Base-by-base conservation (phyloP, 352 stramenopile genomes). In the Phytopythium montanum region DNA sequence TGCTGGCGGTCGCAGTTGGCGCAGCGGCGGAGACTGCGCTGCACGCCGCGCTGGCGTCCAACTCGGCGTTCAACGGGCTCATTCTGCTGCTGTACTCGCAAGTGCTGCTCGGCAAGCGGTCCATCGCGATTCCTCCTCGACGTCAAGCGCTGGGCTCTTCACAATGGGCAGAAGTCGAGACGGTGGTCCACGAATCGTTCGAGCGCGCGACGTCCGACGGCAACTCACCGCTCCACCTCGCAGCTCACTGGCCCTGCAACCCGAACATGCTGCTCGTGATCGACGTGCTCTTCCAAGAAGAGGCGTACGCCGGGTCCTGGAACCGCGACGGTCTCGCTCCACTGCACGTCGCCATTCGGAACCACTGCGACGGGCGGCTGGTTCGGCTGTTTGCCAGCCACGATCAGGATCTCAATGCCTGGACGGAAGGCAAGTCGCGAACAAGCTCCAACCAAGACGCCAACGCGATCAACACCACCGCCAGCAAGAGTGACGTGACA, bases 401-500 rank as follows among this genome's bases (percentile, higher is more conserved):
- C 16, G 60, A 70, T 5, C 70, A 80, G 59, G 81, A 90, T 59
- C 25, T 90, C 18, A 89, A 91, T 54, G 54, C 76, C 0, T 86
- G 76, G 71, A 87, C 77, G 7, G 83, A 93, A 72, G 72, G 70
- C 18, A 3, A 29, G 4, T 13, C n/a, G 64, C 29, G n/a, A 36
- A 14, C 50, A 5, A 31, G 5, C 64, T 59, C 28, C 45, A 70
- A 68, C 6, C 52, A 58, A 29, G 36, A 38, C 12, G 28, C 5
- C 13, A 29, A 28, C 25, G 5, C 29, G 5, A 51, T 13, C 10
- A 16, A 5, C 10, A 13, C 19, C 5, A 18, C 12, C 25, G 12
- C 21, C 23, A n/a, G 21, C 44, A 21, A 10, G 28, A 41, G 14
- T 8, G 31, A 41, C 2, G 48, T 9, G 28, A 12, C 28, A 34